Base-by-base conservation (phyloP, 768 basidiomycete genomes). In the Chalciporus chontae region DNA sequence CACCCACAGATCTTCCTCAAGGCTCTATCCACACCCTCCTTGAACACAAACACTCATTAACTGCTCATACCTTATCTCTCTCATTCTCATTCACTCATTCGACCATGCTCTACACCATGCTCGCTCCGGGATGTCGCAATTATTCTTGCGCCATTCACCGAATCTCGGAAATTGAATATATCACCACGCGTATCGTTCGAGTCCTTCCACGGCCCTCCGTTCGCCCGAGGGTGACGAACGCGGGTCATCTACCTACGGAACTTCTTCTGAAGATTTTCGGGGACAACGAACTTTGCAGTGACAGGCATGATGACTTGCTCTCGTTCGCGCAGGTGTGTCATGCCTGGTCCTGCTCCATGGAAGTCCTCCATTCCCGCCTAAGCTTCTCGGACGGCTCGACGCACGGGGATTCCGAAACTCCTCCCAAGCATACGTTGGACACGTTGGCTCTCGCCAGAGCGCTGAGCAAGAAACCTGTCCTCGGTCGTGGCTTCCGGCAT, bases 261-360 rank as follows among this genome's bases (percentile, higher is more conserved):
- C 49, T 63, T 5, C 61, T 62, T 3, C 47, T 62, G 17, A 55
- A 55, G 8, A 55, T 40, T n/a, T 62, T 62, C 8, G 29, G 47
- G 8, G 61, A 63, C 29, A 17, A 17, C 19, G 58, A 63, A 23
- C 53, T 53, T 39, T 41, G 39, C 2, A 19, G 51, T 27, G 63
- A 46, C 13, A 63, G 61, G 61, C 53, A 54, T 19, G 17, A 37
- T 17, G 61, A 62, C 52, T 43, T 62, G 8, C 43, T 62, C 2
- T 63, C 61, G 0, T 62, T 63, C n/a, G 61, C 61, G 13, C 61
- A 60, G 11, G 61, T 60, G 3, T 62, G 61, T 19, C 55, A 52
- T 3, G 43, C 61, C 13, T 62, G 61, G 61, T 46, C 55, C 14
- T 62, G 61, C 26, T 61, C 61, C 23, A 60, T 62, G 55, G 47